Evolutionary conservation across 805 yeast genomes (phyloP), one percentile per base, ranked within the genome.

Genomic region (Wickerhamomyces ciferrii): DNA sequence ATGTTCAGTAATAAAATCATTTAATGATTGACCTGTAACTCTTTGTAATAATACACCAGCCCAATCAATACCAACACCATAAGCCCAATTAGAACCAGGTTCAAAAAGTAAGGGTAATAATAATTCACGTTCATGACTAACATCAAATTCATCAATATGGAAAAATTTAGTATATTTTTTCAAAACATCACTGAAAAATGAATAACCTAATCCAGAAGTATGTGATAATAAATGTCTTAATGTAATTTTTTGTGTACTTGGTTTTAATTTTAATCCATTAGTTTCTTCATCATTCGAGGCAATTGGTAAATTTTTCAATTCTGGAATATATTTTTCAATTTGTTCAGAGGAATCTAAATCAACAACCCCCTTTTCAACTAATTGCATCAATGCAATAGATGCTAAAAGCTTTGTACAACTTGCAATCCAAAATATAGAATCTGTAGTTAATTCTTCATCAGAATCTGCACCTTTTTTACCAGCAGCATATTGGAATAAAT

Each of bases 171-270:
- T 43, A 41, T 63, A 71, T n/a, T 54, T 53, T 11, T 39, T 40
- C 24, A 56, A 46, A 2, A 50, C 47, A 3, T 50, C 56, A 50
- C 50, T 49, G 54, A 63, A 63, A 52, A 67, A 65, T 5, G 58
- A 44, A 48, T 70, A 69, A 18, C 62, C 61, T n/a, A 69, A 59
- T 2, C 74, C 74, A 10, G 72, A 59, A 6, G 73, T 69, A 47
- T 70, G 74, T 2, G 67, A 52, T 37, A 69, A 43, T 39, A 70
- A 56, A 51, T 59, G 63, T 49, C 67, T 55, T 29, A 67, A 46
- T 8, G 74, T 69, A 45, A 68, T 62, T 34, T 58, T 53, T 20
- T 51, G 57, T 44, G 56, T 65, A 35, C 59, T 59, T 18, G 56
- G 51, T 2, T 41, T 58, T 21, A 63, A 50, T 11, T 55, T 45